phyloP scores from a whole-genome alignment of 345 rosid species.

The Brassica incana region DNA sequence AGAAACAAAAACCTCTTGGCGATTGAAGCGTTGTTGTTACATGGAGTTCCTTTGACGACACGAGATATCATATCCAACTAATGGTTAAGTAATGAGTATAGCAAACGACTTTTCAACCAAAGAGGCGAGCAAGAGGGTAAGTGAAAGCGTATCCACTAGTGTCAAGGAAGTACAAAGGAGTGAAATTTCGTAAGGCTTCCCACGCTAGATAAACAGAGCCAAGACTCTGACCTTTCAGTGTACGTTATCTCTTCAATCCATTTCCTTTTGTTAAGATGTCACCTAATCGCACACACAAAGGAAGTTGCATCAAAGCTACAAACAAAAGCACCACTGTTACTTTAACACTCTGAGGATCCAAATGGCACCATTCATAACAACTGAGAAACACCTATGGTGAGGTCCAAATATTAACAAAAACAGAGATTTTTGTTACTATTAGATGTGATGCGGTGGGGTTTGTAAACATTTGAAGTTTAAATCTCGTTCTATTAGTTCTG shows the following conservation, averaged over 20 bases:
- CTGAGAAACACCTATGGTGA: no score
- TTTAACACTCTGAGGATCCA: no score
- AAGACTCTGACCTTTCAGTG: constrained; percentile 97
- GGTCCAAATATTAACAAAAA: no score
- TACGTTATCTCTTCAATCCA: constrained; percentile 85
- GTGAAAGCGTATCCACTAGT: constrained; percentile 93
- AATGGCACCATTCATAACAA: no score
- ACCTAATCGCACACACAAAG: constrained; percentile 45
- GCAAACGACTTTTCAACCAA: constrained; percentile 92
- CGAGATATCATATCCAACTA: constrained; percentile 90
- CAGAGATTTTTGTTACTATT: no score
- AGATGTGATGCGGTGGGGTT: no score
- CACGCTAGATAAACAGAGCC: constrained; percentile 83
- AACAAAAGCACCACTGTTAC: neutral
- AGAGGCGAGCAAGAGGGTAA: constrained; percentile 79
- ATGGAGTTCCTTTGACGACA: constrained; percentile 65
- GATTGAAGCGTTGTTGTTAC: constrained; percentile 73
- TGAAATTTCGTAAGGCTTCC: constrained; percentile 83
- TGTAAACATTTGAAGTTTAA: no score
- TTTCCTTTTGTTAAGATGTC: constrained; percentile 67
- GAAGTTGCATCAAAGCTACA: neutral
- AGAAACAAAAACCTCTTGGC: constrained; percentile 60
- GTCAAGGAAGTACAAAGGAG: constrained; percentile 70
- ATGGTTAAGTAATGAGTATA: constrained; percentile 94
- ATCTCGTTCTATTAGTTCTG: no score